Evolutionary conservation across 1,284 basidiomycete species (phyloP).

Genomic region (Sporisorium graminicola): DNA sequence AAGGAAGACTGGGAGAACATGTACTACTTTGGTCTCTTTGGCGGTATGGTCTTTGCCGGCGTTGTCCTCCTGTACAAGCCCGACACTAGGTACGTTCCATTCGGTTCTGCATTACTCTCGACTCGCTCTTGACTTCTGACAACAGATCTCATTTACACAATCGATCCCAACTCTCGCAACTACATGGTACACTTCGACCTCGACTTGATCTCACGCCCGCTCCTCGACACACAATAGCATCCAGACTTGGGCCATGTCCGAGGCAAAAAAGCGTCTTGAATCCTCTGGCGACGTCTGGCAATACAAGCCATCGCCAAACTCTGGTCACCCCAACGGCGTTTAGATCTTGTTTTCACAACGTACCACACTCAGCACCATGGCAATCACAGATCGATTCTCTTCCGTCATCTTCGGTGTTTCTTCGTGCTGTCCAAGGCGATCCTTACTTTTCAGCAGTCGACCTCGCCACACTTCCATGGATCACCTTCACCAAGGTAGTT

Average conservation of each 20-base stretch:
- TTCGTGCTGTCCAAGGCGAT: background rate
- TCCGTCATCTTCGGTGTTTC: background rate
- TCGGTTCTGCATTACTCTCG: background rate
- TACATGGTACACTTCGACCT: background rate
- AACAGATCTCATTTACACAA: background rate
- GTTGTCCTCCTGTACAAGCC: slow-evolving; percentile 93
- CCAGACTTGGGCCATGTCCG: slow-evolving; percentile 64
- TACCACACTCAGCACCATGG: slow-evolving; percentile 5
- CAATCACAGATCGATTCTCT: slow-evolving; percentile 16
- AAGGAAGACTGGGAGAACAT: slow-evolving; percentile 82
- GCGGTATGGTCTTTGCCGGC: slow-evolving; percentile 81
- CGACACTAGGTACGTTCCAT: slow-evolving; percentile 83
- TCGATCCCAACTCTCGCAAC: background rate
- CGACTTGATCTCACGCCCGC: background rate
- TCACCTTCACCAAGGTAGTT: too few species aligned
- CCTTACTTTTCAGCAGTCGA: too few species aligned
- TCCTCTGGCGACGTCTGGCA: slow-evolving; percentile 62
- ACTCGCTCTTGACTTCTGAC: background rate
- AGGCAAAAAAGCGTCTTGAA: slow-evolving; percentile 67
- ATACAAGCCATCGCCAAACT: slow-evolving; percentile 68
- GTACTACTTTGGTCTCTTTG: slow-evolving; percentile 77
- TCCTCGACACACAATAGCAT: slow-evolving; percentile 47
- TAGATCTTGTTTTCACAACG: background rate
- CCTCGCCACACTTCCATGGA: too few species aligned
- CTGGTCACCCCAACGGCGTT: slow-evolving; percentile 58